Percentiles rank a stretch among this genome's conserved stretches.
phyloP scores from a whole-genome alignment of 208 protist species.

The Blastocrithidia nonstop region DNA sequence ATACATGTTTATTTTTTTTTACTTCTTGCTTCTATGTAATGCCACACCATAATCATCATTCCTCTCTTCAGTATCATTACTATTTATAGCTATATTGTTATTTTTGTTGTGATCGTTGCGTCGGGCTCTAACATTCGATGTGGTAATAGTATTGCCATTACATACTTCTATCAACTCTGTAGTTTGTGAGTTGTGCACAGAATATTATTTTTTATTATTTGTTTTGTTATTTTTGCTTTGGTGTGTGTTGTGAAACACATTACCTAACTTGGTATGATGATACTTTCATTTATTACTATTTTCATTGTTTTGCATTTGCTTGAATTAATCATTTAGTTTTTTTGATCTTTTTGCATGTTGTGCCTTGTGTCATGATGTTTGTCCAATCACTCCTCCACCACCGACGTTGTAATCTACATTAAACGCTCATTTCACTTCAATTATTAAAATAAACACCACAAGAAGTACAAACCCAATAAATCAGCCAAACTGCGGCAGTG shows the following conservation, averaged over 20 bases:
- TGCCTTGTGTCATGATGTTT: not conserved
- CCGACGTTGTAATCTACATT: slow-evolving; percentile 1
- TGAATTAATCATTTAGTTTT: not conserved
- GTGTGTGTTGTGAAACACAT: not conserved
- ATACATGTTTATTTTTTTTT: not conserved
- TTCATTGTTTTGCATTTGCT: not conserved
- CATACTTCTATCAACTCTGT: not conserved
- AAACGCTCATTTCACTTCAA: not conserved
- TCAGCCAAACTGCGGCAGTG: not conserved
- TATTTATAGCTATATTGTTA: not conserved
- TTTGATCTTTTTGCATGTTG: not conserved
- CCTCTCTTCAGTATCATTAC: not conserved
- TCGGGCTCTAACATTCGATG: not conserved
- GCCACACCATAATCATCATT: not conserved
- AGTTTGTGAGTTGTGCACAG: too few relatives aligned
- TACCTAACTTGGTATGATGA: not conserved
- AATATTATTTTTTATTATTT: too few relatives aligned
- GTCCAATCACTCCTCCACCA: not conserved
- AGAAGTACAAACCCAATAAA: not conserved
- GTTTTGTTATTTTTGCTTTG: too few relatives aligned
- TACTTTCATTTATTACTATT: not conserved
- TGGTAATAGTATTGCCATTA: not conserved
- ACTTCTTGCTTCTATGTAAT: not conserved
- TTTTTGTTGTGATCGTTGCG: not conserved
- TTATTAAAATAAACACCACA: not conserved